A percentile compares a stretch with the other conserved stretches of the same genome.
Conservation (phyloP, 768 basidiomycete species). For the Podaxis carcinomalis region DNA sequence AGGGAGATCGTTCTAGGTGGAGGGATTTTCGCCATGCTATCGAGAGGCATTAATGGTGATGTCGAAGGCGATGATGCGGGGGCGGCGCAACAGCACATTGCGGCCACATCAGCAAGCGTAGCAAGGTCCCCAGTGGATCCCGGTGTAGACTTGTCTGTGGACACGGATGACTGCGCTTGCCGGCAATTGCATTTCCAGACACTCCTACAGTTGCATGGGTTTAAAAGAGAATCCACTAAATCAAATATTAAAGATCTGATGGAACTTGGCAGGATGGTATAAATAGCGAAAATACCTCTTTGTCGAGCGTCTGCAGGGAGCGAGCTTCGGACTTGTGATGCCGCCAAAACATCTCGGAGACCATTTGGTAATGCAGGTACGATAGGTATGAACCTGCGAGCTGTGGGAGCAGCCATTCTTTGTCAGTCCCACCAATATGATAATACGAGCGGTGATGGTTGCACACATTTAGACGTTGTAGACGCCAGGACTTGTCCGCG, state of each 20-base stretch:
- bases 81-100: slow-evolving; percentile 24
- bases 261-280: neutral
- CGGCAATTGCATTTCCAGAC: slow-evolving; percentile 53
- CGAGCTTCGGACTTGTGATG: slow-evolving; percentile 20
- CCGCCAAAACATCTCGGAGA: slow-evolving; percentile 48
- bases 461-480: slow-evolving; percentile 38
- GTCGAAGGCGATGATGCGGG: slow-evolving; percentile 16
- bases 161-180: slow-evolving; percentile 11
- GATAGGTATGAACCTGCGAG: slow-evolving; percentile 66
- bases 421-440: slow-evolving; percentile 4
- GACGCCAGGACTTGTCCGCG: slow-evolving; percentile 28
- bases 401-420: slow-evolving; percentile 26
- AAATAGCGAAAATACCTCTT: slow-evolving; percentile 33
- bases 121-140: slow-evolving; percentile 19
- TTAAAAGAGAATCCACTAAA: slow-evolving; percentile 56
- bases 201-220: slow-evolving; percentile 59
- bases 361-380: slow-evolving; percentile 73
- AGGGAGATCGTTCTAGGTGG: slow-evolving; percentile 5
- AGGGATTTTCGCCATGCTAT: slow-evolving; percentile 10
- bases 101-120: slow-evolving; percentile 36
- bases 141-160: slow-evolving; percentile 12
- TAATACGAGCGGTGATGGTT: neutral
- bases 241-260: slow-evolving; percentile 7
- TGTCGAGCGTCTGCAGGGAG: slow-evolving; percentile 41
- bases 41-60: slow-evolving; percentile 1